phyloP scores from a whole-genome alignment of 306 rosid species.

The Vigna mungo region DNA sequence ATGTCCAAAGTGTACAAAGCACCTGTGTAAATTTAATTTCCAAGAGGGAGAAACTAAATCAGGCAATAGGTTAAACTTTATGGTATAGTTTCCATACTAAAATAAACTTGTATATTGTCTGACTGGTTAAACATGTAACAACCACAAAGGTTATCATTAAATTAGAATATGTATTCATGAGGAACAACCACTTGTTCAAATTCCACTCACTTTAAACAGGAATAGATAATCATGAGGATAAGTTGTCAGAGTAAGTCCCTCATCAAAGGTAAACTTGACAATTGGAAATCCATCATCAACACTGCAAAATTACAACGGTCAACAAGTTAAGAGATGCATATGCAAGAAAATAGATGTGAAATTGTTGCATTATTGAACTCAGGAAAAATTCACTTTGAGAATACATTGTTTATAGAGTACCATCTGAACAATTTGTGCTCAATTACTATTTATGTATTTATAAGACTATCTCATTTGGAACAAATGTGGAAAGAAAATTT shows the following conservation, averaged over 20 bases:
- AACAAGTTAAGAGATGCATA: constrained; percentile 36
- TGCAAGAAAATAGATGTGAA: constrained; percentile 20
- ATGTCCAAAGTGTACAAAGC: neutral
- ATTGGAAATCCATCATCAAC: constrained; percentile 74
- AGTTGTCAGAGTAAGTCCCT: constrained; percentile 54
- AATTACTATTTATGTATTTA: constrained; percentile 12
- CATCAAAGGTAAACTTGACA: constrained; percentile 65
- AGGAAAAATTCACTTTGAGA: neutral
- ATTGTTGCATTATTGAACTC: constrained; percentile 27
- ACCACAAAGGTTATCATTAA: constrained; percentile 29
- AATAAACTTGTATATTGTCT: constrained; percentile 9
- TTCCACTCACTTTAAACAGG: constrained; percentile 50
- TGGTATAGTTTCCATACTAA: constrained; percentile 21
- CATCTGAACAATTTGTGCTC: constrained; percentile 6
- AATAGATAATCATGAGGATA: constrained; percentile 86
- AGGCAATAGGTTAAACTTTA: constrained; percentile 14
- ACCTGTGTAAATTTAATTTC: constrained; percentile 33
- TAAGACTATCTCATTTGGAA: constrained; percentile 23
- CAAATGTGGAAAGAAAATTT: neutral
- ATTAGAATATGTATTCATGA: constrained; percentile 4
- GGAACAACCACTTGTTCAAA: constrained; percentile 21
- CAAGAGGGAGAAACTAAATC: neutral
- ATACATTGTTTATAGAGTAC: constrained; percentile 17
- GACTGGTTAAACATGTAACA: constrained; percentile 11
- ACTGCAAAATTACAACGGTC: constrained; percentile 55